Percentiles rank a stretch among this genome's conserved stretches.
phyloP scores from a whole-genome alignment of 768 basidiomycete species.

The Hericium alpestre region DNA sequence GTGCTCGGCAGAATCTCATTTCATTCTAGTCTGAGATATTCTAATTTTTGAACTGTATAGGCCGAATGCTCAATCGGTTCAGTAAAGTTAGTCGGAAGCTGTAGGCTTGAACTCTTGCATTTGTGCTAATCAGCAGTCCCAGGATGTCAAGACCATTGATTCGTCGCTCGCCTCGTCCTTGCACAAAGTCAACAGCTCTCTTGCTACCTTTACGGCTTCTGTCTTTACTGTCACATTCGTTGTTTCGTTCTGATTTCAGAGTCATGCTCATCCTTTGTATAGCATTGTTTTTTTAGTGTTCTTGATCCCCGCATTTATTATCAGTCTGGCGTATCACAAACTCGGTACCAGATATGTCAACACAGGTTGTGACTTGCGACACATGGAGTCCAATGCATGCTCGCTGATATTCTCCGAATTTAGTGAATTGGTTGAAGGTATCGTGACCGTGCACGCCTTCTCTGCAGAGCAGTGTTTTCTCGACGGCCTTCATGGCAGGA shows the following conservation, averaged over 20 bases:
- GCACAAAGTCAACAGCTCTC: constrained; percentile 65
- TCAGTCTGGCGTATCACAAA: constrained; percentile 63
- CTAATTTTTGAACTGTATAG: constrained; percentile 21
- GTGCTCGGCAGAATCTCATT: constrained; percentile 20
- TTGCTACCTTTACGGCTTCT: constrained; percentile 70
- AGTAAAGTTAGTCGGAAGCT: constrained; percentile 36
- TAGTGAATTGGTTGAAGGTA: constrained; percentile 76
- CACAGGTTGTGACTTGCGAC: constrained; percentile 73
- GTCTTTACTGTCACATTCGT: constrained; percentile 61
- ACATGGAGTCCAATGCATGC: constrained; percentile 84
- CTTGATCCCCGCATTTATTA: constrained; percentile 62
- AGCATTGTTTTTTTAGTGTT: constrained; percentile 75
- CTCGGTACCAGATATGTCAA: constrained; percentile 68
- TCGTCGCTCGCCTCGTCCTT: constrained; percentile 55
- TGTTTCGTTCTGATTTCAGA: not conserved
- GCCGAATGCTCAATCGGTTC: constrained; percentile 81
- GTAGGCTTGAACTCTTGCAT: not conserved
- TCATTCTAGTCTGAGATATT: not conserved
- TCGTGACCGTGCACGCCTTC: constrained; percentile 88
- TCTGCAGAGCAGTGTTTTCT: constrained; percentile 72
- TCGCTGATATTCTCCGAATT: constrained; percentile 81
- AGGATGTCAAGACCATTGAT: constrained; percentile 88
- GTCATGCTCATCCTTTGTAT: not conserved
- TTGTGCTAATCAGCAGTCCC: constrained; percentile 1
- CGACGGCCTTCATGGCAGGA: constrained; percentile 58